Base-by-base conservation (phyloP, 805 yeast species). In the Tetrapisispora nanseiensis region DNA sequence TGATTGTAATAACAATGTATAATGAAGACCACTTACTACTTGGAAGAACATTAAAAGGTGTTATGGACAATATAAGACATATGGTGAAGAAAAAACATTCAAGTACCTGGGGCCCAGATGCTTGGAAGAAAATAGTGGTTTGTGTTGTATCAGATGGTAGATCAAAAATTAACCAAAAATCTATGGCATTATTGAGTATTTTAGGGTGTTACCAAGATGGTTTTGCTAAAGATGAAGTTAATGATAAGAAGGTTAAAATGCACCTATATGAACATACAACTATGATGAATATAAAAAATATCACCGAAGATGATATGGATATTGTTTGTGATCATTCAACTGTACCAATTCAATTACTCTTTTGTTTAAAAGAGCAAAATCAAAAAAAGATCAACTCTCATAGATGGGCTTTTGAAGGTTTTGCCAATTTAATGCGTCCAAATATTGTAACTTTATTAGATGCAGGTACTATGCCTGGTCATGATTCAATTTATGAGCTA, bases 321-420 rank as follows among this genome's bases (percentile, higher is more conserved):
- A 66, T 90, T 33, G 50, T 42, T 7, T 59, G 63, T 45, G 55
- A 56, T 28, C 55, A 51, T 28, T 74, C 78, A 0, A 72, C 86
- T 2, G 75, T 79, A 2, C 98, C 98, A 0, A 82, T 87, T 10
- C 97, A 90, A 62, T 68, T 92, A 63, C 61, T 90, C 21, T 89
- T 89, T 61, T 90, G 96, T 54, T 66, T 90, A 54, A 90, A 90
- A 58, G 97, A 90, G 56, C 78, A 80, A 56, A 90, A 90, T 61
- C 78, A 82, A 51, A 80, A 83, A 58, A 90, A 90, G 57, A 90
- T 90, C 61, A 90, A 90, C 62, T 86, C 96, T 3, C 98, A 90
- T 65, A 74, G 97, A 53, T 90, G 98, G 98, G 87, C 94, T 24
- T 80, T 90, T 64, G 92, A 90, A 62, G 94, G 95, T 2, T 86